Evolutionary conservation across 2,329 filamentous ascomycete species (phyloP).

Genomic region (Alternaria sp.): DNA sequence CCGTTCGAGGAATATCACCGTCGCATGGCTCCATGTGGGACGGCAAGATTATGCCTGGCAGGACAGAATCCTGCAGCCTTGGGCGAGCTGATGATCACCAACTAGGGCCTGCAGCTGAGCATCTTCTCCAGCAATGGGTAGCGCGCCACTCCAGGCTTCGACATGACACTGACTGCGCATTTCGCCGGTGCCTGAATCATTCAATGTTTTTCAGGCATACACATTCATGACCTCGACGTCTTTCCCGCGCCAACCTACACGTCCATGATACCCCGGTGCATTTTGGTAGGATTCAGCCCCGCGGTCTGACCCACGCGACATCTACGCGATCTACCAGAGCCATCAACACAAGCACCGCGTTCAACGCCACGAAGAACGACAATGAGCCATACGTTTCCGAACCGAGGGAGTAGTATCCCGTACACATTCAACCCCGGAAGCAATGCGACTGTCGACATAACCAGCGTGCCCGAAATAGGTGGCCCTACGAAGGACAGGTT

Average conservation of each 20-base stretch:
- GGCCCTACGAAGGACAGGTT: conserved; percentile 64
- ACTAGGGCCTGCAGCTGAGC: conserved; percentile 21
- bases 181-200: conserved; percentile 34
- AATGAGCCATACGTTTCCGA: conserved; percentile 35
- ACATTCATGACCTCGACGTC: conserved; percentile 38
- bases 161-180: conserved; percentile 14
- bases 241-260: conserved; percentile 7
- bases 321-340: conserved; percentile 8
- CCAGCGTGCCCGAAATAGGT: conserved; percentile 19
- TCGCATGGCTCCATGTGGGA: conserved; percentile 8
- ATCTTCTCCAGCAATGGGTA: conserved; percentile 13
- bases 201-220: conserved; percentile 43
- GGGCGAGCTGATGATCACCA: conserved; percentile 27
- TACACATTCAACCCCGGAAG: conserved; percentile 41
- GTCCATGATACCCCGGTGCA: conserved; percentile 9
- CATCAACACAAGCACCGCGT: conserved; percentile 8
- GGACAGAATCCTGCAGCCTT: conserved; percentile 21
- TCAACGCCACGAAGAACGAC: conserved; percentile 7
- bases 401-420: conserved; percentile 41
- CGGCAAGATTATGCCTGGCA: conserved; percentile 7
- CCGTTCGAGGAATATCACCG: not conserved
- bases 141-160: conserved; percentile 37
- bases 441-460: conserved; percentile 32
- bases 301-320: conserved; percentile 26
- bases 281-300: conserved; percentile 20